A percentile compares a stretch with the other conserved stretches of the same genome.
Evolutionary conservation across 768 basidiomycete genomes (phyloP).

Genomic region (Collybiopsis luxurians): DNA sequence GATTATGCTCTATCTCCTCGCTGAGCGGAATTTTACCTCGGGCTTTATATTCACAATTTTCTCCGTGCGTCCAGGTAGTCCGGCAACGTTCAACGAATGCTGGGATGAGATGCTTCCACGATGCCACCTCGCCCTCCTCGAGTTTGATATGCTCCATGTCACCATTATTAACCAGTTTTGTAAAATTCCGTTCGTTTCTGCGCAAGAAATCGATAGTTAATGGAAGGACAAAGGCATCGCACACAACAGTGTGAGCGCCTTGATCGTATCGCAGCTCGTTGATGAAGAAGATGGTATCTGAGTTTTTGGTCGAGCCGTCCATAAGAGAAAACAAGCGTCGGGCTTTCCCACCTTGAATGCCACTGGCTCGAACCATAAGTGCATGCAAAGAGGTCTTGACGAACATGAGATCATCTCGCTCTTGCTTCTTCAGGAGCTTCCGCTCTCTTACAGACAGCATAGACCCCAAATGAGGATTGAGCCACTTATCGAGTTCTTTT

Average conservation of each 20-base stretch:
- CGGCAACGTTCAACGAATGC: constrained; percentile 37
- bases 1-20: constrained; percentile 24
- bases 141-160: constrained; percentile 6
- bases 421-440: constrained; percentile 14
- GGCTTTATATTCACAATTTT: constrained; percentile 34
- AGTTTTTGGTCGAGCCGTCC: constrained; percentile 14
- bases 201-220: constrained; percentile 16
- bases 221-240: constrained; percentile 38
- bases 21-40: constrained; percentile 27
- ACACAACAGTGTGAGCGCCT: constrained; percentile 37
- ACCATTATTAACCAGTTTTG: not conserved
- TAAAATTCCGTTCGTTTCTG: constrained; percentile 8
- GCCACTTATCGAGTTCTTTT: constrained; percentile 22
- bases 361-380: constrained; percentile 17
- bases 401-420: constrained; percentile 19
- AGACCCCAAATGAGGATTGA: constrained; percentile 25
- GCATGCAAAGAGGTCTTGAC: constrained; percentile 29
- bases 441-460: constrained; percentile 29
- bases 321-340: constrained; percentile 18
- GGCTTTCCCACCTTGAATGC: constrained; percentile 16
- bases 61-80: constrained; percentile 33
- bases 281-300: constrained; percentile 36
- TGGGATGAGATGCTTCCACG: constrained; percentile 41
- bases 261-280: constrained; percentile 36
- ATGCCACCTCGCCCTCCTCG: constrained; percentile 22